These are phyloP conservation scores for Aspergillus phoenicis DNA, from an alignment of 2,329 filamentous ascomycete species.

Conservation along the genomic window DNA sequence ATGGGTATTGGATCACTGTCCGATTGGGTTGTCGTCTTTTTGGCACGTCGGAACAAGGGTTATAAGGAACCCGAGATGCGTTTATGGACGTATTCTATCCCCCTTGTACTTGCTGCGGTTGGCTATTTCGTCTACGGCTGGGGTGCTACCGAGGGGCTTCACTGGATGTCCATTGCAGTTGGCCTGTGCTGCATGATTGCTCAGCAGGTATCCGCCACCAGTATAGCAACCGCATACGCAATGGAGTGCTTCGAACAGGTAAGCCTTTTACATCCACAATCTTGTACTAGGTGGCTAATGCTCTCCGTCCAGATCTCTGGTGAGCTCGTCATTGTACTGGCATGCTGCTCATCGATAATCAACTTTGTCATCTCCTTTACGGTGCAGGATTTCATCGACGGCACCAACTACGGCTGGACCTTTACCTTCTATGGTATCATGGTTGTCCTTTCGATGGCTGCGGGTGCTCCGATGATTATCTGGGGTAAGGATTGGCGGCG, in stretches of 20 bases:
- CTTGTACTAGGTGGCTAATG: neutral
- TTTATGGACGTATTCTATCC: slow-evolving; percentile 39
- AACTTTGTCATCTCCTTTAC: slow-evolving; percentile 44
- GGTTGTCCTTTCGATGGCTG: slow-evolving; percentile 28
- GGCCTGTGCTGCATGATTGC: slow-evolving; percentile 44
- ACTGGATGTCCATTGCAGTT: slow-evolving; percentile 42
- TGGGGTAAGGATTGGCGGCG: slow-evolving; percentile 40
- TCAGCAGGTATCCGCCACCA: slow-evolving; percentile 44
- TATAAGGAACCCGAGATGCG: slow-evolving; percentile 45
- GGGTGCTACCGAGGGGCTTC: slow-evolving; percentile 37
- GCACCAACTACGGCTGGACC: slow-evolving; percentile 34
- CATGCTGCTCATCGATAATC: slow-evolving; percentile 38
- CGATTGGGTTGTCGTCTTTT: slow-evolving; percentile 35
- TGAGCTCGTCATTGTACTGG: slow-evolving; percentile 42
- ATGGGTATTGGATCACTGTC: slow-evolving; percentile 44
- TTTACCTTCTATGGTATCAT: slow-evolving; percentile 42
- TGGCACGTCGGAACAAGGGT: slow-evolving; percentile 38
- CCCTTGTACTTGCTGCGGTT: slow-evolving; percentile 35
- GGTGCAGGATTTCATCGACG: slow-evolving; percentile 44
- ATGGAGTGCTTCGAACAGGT: slow-evolving; percentile 46
- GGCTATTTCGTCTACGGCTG: slow-evolving; percentile 46
- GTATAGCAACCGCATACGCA: slow-evolving; percentile 45
- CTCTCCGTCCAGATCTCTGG: slow-evolving; percentile 34
- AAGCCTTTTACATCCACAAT: neutral
- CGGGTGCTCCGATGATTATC: slow-evolving; percentile 33